A percentile compares a stretch with the other conserved stretches of the same genome.
phyloP scores from a whole-genome alignment of 805 yeast species.

The Phaffomyces antillensis region DNA sequence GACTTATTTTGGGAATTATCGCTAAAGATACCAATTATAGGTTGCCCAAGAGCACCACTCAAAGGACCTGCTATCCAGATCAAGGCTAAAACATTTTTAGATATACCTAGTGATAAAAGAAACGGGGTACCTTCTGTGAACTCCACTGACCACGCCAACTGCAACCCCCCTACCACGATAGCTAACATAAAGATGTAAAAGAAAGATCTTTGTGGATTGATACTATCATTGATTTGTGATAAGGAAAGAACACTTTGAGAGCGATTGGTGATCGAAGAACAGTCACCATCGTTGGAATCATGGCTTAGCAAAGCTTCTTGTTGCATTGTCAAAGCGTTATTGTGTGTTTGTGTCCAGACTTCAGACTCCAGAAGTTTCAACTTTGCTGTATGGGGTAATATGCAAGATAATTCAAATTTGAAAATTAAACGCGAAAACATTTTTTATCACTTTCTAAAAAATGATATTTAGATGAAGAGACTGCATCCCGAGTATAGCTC shows the following conservation, averaged over 20 bases:
- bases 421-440: too few species aligned
- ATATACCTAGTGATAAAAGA: constrained; percentile 52
- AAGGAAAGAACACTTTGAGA: constrained; percentile 3
- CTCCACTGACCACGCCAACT: constrained; percentile 60
- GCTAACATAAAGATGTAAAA: constrained; percentile 39
- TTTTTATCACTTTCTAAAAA: too few species aligned
- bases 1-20: constrained; percentile 38
- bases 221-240: constrained; percentile 22
- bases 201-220: constrained; percentile 39
- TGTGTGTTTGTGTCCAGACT: too few species aligned
- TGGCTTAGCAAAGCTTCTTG: too few species aligned
- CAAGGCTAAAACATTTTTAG: constrained; percentile 46
- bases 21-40: constrained; percentile 51
- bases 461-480: too few species aligned
- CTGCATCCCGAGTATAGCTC: too few species aligned
- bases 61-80: constrained; percentile 66
- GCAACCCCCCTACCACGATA: constrained; percentile 48
- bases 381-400: too few species aligned
- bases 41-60: constrained; percentile 58
- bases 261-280: too few species aligned
- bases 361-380: too few species aligned
- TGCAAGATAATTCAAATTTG: too few species aligned
- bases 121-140: constrained; percentile 60
- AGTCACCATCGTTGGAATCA: too few species aligned
- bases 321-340: too few species aligned